These are phyloP conservation scores for Iris pallida DNA, from an alignment of 116 monocot genomes.

Conservation along the genomic window DNA sequence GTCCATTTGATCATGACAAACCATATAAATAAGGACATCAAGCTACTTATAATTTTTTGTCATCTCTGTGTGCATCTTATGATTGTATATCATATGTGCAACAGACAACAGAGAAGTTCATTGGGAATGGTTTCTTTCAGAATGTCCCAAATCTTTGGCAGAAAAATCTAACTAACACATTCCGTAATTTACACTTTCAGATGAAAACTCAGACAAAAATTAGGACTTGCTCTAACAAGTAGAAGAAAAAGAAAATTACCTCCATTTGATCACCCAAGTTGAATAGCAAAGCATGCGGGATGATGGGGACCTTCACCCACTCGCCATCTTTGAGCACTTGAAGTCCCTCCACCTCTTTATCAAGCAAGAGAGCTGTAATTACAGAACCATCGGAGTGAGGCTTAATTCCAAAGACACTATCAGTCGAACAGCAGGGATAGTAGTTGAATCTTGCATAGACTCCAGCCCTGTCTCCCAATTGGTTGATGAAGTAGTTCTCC, in stretches of 20 bases:
- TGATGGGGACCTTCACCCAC: slow-evolving; percentile 44
- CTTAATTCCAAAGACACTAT: slow-evolving; percentile 57
- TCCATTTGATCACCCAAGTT: slow-evolving; percentile 60
- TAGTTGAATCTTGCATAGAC: slow-evolving; percentile 52
- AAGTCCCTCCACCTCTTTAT: slow-evolving; percentile 51
- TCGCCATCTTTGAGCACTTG: slow-evolving; percentile 44
- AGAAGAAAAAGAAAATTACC: slow-evolving; percentile 19
- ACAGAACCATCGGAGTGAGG: slow-evolving; percentile 52
- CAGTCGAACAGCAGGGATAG: slow-evolving; percentile 55
- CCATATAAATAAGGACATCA: too few species aligned
- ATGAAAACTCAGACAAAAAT: too few species aligned
- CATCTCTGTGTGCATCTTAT: too few species aligned
- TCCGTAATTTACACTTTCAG: too few species aligned
- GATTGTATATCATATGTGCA: too few species aligned
- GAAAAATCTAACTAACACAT: too few species aligned
- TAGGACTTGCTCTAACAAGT: too few species aligned
- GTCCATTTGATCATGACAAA: too few species aligned
- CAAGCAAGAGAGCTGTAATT: slow-evolving; percentile 23
- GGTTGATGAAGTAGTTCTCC: slow-evolving; percentile 37
- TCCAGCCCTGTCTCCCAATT: slow-evolving; percentile 20
- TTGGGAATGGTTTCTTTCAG: too few species aligned
- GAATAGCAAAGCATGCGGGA: slow-evolving; percentile 46
- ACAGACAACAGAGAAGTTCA: too few species aligned
- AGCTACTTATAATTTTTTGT: too few species aligned
- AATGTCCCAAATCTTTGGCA: too few species aligned